Evolutionary conservation across 805 yeast genomes (phyloP).

Genomic region (Peterozyma toletana): DNA sequence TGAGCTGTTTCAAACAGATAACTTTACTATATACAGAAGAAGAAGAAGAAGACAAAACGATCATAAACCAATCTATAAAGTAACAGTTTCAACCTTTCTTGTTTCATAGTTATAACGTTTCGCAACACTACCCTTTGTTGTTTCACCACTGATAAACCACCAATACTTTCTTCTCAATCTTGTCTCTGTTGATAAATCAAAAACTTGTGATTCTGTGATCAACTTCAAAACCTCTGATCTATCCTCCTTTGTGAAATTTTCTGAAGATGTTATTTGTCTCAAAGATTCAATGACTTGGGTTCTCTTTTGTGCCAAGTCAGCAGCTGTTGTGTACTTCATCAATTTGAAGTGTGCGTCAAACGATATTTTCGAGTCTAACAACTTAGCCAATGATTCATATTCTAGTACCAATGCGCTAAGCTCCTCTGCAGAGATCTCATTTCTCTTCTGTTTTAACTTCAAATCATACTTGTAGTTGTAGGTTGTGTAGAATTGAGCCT

Average conservation of each 20-base stretch:
- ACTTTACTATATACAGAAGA: not conserved
- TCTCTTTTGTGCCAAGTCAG: slow-evolving; percentile 21
- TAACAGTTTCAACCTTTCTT: slow-evolving; percentile 36
- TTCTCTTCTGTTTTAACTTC: slow-evolving; percentile 30
- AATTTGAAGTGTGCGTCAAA: slow-evolving; percentile 38
- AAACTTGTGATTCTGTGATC: slow-evolving; percentile 31
- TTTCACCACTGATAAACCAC: slow-evolving; percentile 34
- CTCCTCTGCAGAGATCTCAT: slow-evolving; percentile 26
- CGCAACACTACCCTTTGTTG: slow-evolving; percentile 41
- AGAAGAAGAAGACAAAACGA: not conserved
- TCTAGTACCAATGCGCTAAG: slow-evolving; percentile 14
- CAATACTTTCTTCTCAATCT: slow-evolving; percentile 40
- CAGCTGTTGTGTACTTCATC: slow-evolving; percentile 28
- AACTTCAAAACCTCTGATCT: slow-evolving; percentile 33
- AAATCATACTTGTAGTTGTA: slow-evolving; percentile 38
- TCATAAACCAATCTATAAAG: not conserved
- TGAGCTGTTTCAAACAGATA: not conserved
- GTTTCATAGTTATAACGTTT: slow-evolving; percentile 56
- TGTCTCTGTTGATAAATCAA: slow-evolving; percentile 27
- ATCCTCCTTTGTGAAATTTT: slow-evolving; percentile 13
- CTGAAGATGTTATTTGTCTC: slow-evolving; percentile 23
- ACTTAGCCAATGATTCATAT: slow-evolving; percentile 29
- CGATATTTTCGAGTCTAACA: slow-evolving; percentile 37
- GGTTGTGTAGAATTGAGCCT: slow-evolving; percentile 55
- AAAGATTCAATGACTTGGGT: slow-evolving; percentile 11